phyloP scores from a whole-genome alignment of 257 asterid genomes.

The Galeopsis tetrahit region DNA sequence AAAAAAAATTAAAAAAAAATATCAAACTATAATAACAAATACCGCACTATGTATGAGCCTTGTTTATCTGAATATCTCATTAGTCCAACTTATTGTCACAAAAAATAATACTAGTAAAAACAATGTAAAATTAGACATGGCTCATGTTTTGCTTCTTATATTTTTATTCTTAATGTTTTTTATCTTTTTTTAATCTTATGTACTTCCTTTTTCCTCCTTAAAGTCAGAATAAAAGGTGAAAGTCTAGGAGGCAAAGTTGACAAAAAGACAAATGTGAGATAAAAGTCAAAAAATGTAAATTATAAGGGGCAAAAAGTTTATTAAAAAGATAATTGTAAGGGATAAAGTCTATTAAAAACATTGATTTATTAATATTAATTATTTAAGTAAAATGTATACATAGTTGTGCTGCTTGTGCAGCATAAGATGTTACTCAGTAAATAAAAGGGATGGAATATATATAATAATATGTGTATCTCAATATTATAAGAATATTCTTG shows the following conservation, averaged over 20 bases:
- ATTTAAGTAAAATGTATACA: not conserved
- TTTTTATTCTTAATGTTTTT: too few relatives aligned
- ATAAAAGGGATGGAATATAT: not conserved
- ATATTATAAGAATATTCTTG: not conserved
- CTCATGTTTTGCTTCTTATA: not conserved
- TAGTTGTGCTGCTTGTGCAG: not conserved
- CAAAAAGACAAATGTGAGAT: not conserved
- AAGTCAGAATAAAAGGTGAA: too few relatives aligned
- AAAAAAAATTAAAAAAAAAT: too few relatives aligned
- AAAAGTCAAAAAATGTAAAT: not conserved
- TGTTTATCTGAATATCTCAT: not conserved
- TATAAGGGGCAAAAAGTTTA: too few relatives aligned
- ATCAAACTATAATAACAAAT: too few relatives aligned
- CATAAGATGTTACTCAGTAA: not conserved
- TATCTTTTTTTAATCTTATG: too few relatives aligned
- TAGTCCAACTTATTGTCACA: not conserved
- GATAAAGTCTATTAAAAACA: too few relatives aligned
- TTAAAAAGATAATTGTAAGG: too few relatives aligned
- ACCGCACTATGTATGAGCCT: too few relatives aligned
- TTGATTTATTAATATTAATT: not conserved
- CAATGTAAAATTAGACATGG: not conserved
- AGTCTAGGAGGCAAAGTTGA: not conserved
- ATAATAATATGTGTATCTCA: not conserved
- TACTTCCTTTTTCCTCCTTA: too few relatives aligned
- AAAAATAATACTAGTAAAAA: too few relatives aligned